These are phyloP conservation scores for Fragaria nilgerrensis DNA, from an alignment of 306 rosid genomes.

Conservation along the genomic window DNA sequence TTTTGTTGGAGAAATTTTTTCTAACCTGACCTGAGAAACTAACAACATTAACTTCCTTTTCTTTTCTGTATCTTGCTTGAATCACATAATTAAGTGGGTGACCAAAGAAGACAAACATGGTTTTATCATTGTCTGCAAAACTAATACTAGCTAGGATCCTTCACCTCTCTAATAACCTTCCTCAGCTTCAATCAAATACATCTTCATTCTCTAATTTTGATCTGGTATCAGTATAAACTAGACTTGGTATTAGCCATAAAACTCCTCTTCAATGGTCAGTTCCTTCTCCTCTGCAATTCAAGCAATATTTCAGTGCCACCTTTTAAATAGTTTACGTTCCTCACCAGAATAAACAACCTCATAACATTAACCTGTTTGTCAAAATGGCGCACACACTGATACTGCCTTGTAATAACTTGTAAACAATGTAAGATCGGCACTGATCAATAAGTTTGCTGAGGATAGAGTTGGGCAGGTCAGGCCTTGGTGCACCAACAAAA, in stretches of 20 bases:
- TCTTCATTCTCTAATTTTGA: too few species aligned
- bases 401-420: constrained; percentile 31
- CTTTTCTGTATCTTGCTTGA: not conserved
- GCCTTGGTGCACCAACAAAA: constrained; percentile 47
- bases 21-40: not conserved
- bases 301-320: too few species aligned
- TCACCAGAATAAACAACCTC: constrained; percentile 18
- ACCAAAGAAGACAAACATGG: not conserved
- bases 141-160: too few species aligned
- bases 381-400: not conserved
- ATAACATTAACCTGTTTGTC: constrained; percentile 21
- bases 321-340: too few species aligned
- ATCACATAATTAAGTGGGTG: not conserved
- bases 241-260: too few species aligned
- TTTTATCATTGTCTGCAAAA: too few species aligned
- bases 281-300: too few species aligned
- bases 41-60: not conserved
- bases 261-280: too few species aligned
- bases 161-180: too few species aligned
- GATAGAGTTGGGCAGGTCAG: constrained; percentile 1
- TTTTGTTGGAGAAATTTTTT: too few species aligned
- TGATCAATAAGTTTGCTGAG: constrained; percentile 29
- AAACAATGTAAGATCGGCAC: constrained; percentile 25
- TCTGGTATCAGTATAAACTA: too few species aligned
- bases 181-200: too few species aligned